phyloP scores from a whole-genome alignment of 768 basidiomycete species.

The Auricularia heimuer region DNA sequence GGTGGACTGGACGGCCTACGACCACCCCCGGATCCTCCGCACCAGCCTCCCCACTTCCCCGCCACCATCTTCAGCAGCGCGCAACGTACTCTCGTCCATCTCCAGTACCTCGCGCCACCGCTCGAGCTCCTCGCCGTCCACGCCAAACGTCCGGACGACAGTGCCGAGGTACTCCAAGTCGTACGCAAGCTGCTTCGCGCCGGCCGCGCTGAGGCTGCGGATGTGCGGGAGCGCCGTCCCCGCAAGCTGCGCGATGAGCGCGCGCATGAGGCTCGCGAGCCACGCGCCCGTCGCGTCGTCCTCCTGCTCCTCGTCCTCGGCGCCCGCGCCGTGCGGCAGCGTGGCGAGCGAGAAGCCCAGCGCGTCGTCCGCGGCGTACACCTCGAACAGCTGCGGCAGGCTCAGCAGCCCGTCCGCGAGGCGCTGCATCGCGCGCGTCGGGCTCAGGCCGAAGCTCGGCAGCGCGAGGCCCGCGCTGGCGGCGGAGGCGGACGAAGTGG shows the following conservation, averaged over 20 bases:
- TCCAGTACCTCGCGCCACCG: constrained; percentile 68
- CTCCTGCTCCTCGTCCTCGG: constrained; percentile 26
- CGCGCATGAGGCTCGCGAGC: constrained; percentile 83
- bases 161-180: constrained; percentile 88
- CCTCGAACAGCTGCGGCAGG: constrained; percentile 86
- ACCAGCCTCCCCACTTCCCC: background rate
- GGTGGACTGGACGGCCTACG: background rate
- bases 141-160: constrained; percentile 83
- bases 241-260: constrained; percentile 68
- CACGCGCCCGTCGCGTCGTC: constrained; percentile 54
- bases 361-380: constrained; percentile 87
- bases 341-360: constrained; percentile 81
- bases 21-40: background rate
- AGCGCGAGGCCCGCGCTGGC: constrained; percentile 42
- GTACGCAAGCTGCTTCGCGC: constrained; percentile 73
- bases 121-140: constrained; percentile 72
- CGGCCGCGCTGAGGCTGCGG: constrained; percentile 45
- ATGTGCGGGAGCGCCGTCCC: constrained; percentile 62
- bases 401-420: constrained; percentile 93
- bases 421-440: constrained; percentile 77
- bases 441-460: constrained; percentile 88
- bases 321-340: constrained; percentile 37
- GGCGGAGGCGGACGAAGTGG: constrained; percentile 30
- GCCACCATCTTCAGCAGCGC: constrained; percentile 7
- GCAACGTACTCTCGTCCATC: constrained; percentile 38